These are phyloP conservation scores for Hura crepitans DNA, from an alignment of 441 rosid species.

Conservation along the genomic window DNA sequence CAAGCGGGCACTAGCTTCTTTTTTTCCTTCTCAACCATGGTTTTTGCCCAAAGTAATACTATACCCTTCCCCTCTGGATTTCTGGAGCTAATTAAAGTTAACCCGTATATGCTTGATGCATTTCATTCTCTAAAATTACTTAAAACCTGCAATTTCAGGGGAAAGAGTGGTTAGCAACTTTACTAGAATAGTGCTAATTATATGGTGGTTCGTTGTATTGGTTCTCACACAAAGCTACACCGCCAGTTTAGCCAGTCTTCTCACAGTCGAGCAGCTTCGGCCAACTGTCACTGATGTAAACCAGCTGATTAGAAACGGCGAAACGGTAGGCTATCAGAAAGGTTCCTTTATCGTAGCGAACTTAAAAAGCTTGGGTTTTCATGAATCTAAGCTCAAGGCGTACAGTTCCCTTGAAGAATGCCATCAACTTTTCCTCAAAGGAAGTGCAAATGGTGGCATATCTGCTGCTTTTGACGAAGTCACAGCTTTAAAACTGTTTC, in stretches of 20 bases:
- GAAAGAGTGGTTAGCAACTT: no score
- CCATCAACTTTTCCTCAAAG: constrained; percentile 37
- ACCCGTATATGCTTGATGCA: no score
- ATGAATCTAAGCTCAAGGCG: constrained; percentile 30
- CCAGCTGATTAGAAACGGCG: constrained; percentile 39
- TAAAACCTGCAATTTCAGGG: no score
- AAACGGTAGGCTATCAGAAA: constrained; percentile 38
- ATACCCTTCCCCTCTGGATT: no score
- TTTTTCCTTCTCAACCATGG: no score
- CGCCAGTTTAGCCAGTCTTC: constrained; percentile 47
- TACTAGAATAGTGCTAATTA: no score
- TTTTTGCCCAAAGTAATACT: no score
- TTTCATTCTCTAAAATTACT: no score
- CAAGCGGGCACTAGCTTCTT: no score
- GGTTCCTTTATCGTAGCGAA: constrained; percentile 45
- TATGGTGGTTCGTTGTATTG: constrained; percentile 58
- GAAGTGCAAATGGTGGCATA: constrained; percentile 52
- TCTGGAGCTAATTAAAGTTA: no score
- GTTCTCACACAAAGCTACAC: constrained; percentile 61
- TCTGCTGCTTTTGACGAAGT: constrained; percentile 58
- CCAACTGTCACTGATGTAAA: constrained; percentile 40
- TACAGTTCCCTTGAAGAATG: constrained; percentile 38
- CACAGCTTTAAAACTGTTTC: constrained; percentile 37
- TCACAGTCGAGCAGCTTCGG: constrained; percentile 45
- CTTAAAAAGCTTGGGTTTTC: constrained; percentile 34